phyloP scores from a whole-genome alignment of 768 basidiomycete species.

The Termitomyces eurrhizus region DNA sequence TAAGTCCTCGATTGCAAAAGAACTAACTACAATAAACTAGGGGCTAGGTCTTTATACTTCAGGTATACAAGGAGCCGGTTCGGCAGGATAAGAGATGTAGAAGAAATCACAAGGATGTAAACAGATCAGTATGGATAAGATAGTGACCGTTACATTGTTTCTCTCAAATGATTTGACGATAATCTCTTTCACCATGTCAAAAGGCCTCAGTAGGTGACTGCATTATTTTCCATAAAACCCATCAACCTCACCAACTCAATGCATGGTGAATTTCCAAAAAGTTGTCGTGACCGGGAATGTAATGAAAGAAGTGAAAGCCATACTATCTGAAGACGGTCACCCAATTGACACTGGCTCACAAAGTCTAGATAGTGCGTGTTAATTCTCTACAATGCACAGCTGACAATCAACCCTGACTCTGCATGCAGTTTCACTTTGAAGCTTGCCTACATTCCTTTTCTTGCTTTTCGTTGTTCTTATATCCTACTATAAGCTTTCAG shows the following conservation, averaged over 20 bases:
- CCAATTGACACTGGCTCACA: slow-evolving; percentile 75
- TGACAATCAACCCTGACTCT: neutral
- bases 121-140: too few relatives aligned
- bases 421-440: neutral
- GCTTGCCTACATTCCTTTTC: neutral
- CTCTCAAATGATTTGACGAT: neutral
- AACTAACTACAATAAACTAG: too few relatives aligned
- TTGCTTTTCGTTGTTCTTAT: neutral
- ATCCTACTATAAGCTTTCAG: neutral
- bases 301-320: slow-evolving; percentile 83
- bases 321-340: slow-evolving; percentile 58
- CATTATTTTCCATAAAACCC: neutral
- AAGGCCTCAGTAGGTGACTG: slow-evolving; percentile 17
- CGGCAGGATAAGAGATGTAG: too few relatives aligned
- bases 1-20: too few relatives aligned
- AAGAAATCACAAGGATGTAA: too few relatives aligned
- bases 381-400: neutral
- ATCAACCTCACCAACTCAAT: neutral
- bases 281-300: slow-evolving; percentile 95
- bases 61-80: too few relatives aligned
- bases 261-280: slow-evolving; percentile 30
- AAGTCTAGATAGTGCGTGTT: slow-evolving; percentile 70
- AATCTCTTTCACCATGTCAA: slow-evolving; percentile 10
- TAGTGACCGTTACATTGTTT: too few relatives aligned
- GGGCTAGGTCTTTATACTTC: too few relatives aligned